Conservation (phyloP, 306 rosid species). For the Quercus dentata region DNA sequence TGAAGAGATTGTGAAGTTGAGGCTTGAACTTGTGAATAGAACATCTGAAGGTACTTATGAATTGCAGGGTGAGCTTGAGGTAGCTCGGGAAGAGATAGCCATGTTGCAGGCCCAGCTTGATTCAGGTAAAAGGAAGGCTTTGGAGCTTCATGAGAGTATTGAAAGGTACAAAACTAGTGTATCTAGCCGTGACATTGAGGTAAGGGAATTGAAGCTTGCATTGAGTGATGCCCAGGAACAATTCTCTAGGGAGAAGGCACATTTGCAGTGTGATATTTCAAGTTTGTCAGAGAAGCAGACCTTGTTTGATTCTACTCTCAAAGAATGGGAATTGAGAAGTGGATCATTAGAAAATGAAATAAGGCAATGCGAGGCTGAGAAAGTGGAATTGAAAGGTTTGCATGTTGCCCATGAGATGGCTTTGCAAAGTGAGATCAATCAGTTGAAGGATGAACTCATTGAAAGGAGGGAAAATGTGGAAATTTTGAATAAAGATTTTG, state of each 20-base stretch:
- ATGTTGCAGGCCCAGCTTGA: constrained; percentile 31
- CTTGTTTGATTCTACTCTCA: constrained; percentile 22
- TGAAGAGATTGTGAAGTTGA: constrained; percentile 39
- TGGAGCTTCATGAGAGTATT: constrained; percentile 39
- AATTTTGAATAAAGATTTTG: constrained; percentile 49
- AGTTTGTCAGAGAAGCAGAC: constrained; percentile 32
- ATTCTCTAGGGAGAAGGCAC: constrained; percentile 37
- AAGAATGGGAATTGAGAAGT: constrained; percentile 35
- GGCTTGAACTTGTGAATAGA: constrained; percentile 30
- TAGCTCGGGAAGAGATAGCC: constrained; percentile 24
- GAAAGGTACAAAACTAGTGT: constrained; percentile 25
- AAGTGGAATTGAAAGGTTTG: constrained; percentile 38
- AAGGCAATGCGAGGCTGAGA: constrained; percentile 41
- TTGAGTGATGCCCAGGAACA: constrained; percentile 29
- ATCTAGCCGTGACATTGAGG: constrained; percentile 29
- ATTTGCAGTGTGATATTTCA: constrained; percentile 33
- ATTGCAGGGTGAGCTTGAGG: constrained; percentile 44
- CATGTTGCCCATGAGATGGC: constrained; percentile 33
- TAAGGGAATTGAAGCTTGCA: constrained; percentile 45
- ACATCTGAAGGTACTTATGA: constrained; percentile 16
- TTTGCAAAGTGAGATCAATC: constrained; percentile 46
- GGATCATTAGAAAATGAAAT: constrained; percentile 28
- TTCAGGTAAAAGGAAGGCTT: constrained; percentile 28
- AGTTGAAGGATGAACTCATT: constrained; percentile 47
- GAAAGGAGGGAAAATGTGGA: constrained; percentile 38